Evolutionary conservation across 1,139 yeast genomes (phyloP), one percentile per base, ranked within the genome.

Genomic region (Scheffersomyces illinoinensis): DNA sequence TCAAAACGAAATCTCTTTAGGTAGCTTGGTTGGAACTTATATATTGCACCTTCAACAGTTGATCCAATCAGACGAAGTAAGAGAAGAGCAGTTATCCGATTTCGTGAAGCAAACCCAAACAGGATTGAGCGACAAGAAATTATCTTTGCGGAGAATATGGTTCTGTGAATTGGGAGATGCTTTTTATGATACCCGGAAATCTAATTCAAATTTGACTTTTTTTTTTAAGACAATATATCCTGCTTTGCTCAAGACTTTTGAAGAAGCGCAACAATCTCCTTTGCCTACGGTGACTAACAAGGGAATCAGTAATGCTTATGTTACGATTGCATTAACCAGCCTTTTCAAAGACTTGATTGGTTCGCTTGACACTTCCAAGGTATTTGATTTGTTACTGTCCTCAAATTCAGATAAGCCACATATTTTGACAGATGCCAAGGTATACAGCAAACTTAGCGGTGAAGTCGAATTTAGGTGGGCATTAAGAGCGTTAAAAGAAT

Each of bases 71-170:
- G 53, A 43, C 26, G 59, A 58, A 5, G 17, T 19, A 12, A 49
- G 47, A 14, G 53, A 57, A 1, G 61, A 53, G 19, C 58, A 57
- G 18, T 51, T 62, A 46, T 57, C 63, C 33, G 57, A 63, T 33
- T 61, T 72, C 1, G 54, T 64, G 1, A 75, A 75, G 14, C 77
- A 79, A 18, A 71, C 90, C 47, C 71, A 73, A 21, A 73, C 77
- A 26, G 98, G 97, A 0, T 75, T 93, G 18, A 68, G 75, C 17
- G 95, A 91, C 48, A 83, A 90, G 65, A 90, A 90, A 64, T 73
- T 82, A 12, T 84, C 83, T 48, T 72, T 91, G 49, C 84, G 89
- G 64, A 86, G 85, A 66, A 76, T 86, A 24, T 95, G 98, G 98
- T 81, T 84, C 56, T 70, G 81, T 47, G 76, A 85, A 7, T 69